Base-by-base conservation (phyloP, 2,329 filamentous ascomycete species). In the Onygenales sp. region DNA sequence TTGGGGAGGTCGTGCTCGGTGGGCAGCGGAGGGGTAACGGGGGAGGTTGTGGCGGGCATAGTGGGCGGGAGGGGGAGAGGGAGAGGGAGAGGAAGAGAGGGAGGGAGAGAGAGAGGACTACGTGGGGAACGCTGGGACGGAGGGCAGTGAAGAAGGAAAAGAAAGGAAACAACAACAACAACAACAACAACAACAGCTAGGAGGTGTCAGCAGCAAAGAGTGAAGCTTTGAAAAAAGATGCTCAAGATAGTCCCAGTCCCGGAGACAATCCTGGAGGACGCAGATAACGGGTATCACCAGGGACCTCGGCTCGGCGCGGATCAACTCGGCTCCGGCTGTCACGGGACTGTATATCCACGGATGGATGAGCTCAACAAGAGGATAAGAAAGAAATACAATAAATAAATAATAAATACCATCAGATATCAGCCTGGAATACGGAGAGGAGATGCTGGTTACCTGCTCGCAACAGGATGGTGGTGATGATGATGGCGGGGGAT, bases 31-130 rank as follows among this genome's bases (percentile, higher is more conserved):
- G 66, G 56, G 13, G 62, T 55, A 54, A 64, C 61, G 45, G 63
- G 52, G 13, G 68, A 57, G n/a, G 61, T 54, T 51, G 66, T 63
- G 52, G 63, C 54, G 7, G 68, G 64, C 64, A 68, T 68, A 44
- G 57, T 64, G 56, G 8, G 31, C 13, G 27, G 45, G 32, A 54
- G 43, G 27, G 43, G 14, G 35, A 52, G 44, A 51, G 14, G 10
- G 46, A 45, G 32, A 52, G 31, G 3, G 31, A 9, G 11, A 47
- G 7, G 31, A 38, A 8, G 8, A 39, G 8, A 48, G 32, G 8
- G 31, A 47, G 13, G 7, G n/a, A 47, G 44, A 47, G 17, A 10
- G 8, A 2, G 11, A 13, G 44, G 8, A 36, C 11, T 33, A 36
- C 10, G 13, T 3, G n/a, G 0, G 9, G 2, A 32, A 27, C 21